Conservation (phyloP, 2,329 filamentous ascomycete species). For the Mycosphaerella sp. region DNA sequence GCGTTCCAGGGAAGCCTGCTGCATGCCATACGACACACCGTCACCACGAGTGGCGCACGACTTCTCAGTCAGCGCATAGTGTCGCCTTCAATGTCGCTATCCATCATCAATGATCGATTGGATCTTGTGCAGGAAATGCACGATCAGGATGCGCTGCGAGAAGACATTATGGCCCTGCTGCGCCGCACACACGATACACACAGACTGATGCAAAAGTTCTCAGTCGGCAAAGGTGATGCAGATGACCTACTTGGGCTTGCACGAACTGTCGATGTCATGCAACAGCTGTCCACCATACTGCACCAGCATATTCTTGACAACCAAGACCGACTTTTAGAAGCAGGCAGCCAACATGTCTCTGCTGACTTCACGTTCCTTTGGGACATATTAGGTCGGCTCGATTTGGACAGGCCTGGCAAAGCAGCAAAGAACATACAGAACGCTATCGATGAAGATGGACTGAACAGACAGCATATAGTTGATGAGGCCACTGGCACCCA, state of each 20-base stretch:
- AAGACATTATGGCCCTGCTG: slow-evolving; percentile 62
- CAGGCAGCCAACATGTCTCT: slow-evolving; percentile 26
- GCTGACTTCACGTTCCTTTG: slow-evolving; percentile 27
- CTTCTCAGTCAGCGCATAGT: slow-evolving; percentile 78
- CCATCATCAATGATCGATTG: slow-evolving; percentile 69
- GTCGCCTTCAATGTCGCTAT: slow-evolving; percentile 79
- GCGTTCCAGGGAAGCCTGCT: slow-evolving; percentile 74
- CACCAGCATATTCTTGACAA: slow-evolving; percentile 29
- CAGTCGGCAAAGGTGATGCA: slow-evolving; percentile 81
- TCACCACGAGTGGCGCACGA: slow-evolving; percentile 84
- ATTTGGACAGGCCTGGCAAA: slow-evolving; percentile 58
- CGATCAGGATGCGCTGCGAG: slow-evolving; percentile 58
- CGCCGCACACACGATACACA: slow-evolving; percentile 76
- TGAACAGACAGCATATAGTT: slow-evolving; percentile 71
- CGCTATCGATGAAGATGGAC: slow-evolving; percentile 86
- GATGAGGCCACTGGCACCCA: slow-evolving; percentile 66
- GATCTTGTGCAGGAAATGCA: slow-evolving; percentile 76
- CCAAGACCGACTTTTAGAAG: slow-evolving; percentile 24
- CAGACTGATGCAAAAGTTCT: slow-evolving; percentile 88
- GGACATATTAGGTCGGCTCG: slow-evolving; percentile 49
- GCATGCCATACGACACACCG: slow-evolving; percentile 81
- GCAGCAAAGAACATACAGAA: slow-evolving; percentile 65
- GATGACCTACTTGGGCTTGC: slow-evolving; percentile 83
- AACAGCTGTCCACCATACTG: slow-evolving; percentile 53
- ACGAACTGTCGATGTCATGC: slow-evolving; percentile 69